Percentiles rank a stretch among this genome's conserved stretches.
Conservation (phyloP, 1,139 yeast genomes). For the Debaryomycetaceae sp. region DNA sequence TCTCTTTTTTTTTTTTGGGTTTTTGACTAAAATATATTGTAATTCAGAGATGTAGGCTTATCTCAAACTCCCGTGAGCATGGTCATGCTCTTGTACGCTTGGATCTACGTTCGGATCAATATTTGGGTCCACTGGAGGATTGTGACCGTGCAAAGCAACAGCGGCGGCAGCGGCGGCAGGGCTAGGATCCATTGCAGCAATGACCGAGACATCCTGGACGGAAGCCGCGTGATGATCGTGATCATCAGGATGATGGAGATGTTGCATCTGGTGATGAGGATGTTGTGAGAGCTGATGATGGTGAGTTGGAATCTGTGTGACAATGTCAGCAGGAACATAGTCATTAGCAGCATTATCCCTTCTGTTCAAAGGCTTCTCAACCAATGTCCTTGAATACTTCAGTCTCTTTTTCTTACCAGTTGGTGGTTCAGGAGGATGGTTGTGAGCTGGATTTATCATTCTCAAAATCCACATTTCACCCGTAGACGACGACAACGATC, state of each 20-base stretch:
- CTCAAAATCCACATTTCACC: constrained; percentile 47
- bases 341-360: constrained; percentile 10
- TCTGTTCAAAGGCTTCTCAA: constrained; percentile 45
- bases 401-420: constrained; percentile 34
- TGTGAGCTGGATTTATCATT: constrained; percentile 48
- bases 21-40: neutral
- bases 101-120: constrained; percentile 48
- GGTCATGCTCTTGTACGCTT: constrained; percentile 44
- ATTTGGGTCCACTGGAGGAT: constrained; percentile 36
- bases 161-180: constrained; percentile 33
- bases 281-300: constrained; percentile 10
- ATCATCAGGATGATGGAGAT: constrained; percentile 17
- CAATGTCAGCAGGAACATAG: constrained; percentile 2
- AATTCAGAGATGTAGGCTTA: neutral
- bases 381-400: constrained; percentile 41
- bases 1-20: neutral
- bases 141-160: constrained; percentile 19
- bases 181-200: constrained; percentile 43
- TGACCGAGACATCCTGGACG: constrained; percentile 43
- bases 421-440: constrained; percentile 45
- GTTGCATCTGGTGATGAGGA: constrained; percentile 14
- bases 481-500: constrained; percentile 2
- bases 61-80: constrained; percentile 23
- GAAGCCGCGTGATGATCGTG: constrained; percentile 29
- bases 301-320: constrained; percentile 10